Evolutionary conservation across 495 filamentous ascomycete genomes (phyloP), one percentile per base, ranked within the genome.

Genomic region (Xanthoparmelia taractica): DNA sequence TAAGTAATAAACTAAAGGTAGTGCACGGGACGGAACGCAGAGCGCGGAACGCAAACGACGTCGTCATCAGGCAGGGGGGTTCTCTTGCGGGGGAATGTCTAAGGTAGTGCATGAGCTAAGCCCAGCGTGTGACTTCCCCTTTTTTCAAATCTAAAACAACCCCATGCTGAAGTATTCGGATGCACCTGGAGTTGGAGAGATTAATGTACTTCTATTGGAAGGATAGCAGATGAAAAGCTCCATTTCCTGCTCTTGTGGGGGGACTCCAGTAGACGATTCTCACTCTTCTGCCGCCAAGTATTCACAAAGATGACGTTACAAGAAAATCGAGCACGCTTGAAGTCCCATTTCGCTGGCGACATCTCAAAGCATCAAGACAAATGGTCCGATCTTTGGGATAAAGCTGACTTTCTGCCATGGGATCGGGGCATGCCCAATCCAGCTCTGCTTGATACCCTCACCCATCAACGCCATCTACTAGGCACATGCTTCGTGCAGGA

Each of bases 321-420:
- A 59, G 62, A 61, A 58, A 50, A 58, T 36, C 62, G 74, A n/a
- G 66, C 68, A 12, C 67, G 67, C 18, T 64, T 76, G 27, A 57
- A 54, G 38, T 57, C 65, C 23, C 73, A 76, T 48, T 76, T 76
- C 58, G 64, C 65, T 4, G 55, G 36, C 12, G 62, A 69, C 8
- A 52, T 38, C 25, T 64, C 71, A 8, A 66, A 71, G 33, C 74
- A 83, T 64, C 66, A 60, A 41, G 62, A 76, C 11, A 75, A 75
- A 64, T 91, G 88, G 88, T 80, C 84, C 57, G 71, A 76, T 1
- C 77, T 89, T 13, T 92, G 87, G 86, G 73, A 78, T 43, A 76
- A 79, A n/a, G 80, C 82, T 55, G 76, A 79, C 55, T 82, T 78
- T 69, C 73, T 85, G n/a, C 85, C 85, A 27, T 90, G 86, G 87